Percentiles rank a stretch among this genome's conserved stretches.
Conservation (phyloP, 345 rosid genomes). For the Eucalyptus regnans region DNA sequence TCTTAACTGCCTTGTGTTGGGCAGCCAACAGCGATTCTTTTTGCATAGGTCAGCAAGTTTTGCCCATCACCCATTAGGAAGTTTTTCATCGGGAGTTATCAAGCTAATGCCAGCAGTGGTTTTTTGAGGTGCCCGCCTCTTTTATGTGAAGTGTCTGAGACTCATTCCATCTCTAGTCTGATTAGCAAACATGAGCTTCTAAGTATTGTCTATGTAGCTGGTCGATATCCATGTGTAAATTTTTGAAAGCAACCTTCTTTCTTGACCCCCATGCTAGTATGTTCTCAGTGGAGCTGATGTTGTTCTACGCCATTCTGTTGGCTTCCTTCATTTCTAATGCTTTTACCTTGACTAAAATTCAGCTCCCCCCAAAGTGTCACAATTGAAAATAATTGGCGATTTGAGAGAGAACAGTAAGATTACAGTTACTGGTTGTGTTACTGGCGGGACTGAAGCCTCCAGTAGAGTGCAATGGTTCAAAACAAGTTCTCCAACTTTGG, state of each 20-base stretch:
- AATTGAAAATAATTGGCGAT: constrained; percentile 84
- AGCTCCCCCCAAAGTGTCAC: constrained; percentile 93
- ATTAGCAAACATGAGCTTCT: neutral
- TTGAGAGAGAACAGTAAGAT: constrained; percentile 79
- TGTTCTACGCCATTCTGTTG: neutral
- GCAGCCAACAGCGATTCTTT: neutral
- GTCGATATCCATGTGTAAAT: neutral
- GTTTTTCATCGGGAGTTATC: neutral
- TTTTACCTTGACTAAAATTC: constrained; percentile 2
- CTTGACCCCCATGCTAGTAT: neutral
- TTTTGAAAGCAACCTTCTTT: neutral
- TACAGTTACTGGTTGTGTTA: constrained; percentile 67
- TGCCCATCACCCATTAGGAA: neutral
- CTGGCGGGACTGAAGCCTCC: constrained; percentile 90
- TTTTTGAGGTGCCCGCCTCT: neutral
- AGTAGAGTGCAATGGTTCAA: constrained; percentile 98
- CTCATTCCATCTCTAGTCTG: neutral
- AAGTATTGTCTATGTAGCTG: neutral
- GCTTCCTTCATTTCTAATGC: neutral
- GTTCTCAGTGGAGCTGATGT: neutral
- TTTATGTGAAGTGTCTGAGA: neutral
- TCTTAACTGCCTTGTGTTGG: neutral
- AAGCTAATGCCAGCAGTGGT: neutral
- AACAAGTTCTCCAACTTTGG: constrained; percentile 36
- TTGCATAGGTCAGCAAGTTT: neutral